Evolutionary conservation across 768 basidiomycete genomes (phyloP), one percentile per base, ranked within the genome.

Genomic region (Boletales sp.): DNA sequence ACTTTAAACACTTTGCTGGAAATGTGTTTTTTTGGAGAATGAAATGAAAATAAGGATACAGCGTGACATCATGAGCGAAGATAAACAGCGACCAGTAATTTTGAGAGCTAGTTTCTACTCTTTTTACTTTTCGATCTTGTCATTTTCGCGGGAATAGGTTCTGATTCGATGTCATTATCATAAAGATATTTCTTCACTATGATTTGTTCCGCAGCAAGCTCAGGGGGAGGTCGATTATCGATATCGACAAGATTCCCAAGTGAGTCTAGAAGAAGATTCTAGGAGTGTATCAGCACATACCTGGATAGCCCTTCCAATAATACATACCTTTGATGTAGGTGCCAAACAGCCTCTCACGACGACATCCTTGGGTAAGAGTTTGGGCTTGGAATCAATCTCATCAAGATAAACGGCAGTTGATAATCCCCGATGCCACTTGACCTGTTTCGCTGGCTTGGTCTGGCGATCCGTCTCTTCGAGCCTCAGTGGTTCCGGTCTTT

Each of bases 121-220:
- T 83, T 66, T 69, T 75, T 85, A 49, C 72, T 71, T 60, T 72
- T 78, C 32, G 81, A 77, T 57, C 81, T 76, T 15, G 85, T 86
- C 53, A 72, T 73, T 68, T 82, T 84, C 32, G 69, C 49, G 13
- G 64, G 61, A 2, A 56, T 39, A 35, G 62, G 57, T 18, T 54
- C 64, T 15, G 61, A 57, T 45, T 77, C 75, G 4, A 76, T 58
- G 57, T 92, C 90, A 50, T 83, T 81, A 54, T 90, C 87, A 51
- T 90, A 92, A 17, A 92, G 78, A 64, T 83, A 88, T 63, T 81
- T 90, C 71, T 88, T 87, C 36, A 91, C 83, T 45, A 80, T 69
- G 45, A 92, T 68, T 44, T 81, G 82, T 65, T 90, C 87, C 21
- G 74, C 72, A 19, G 77, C 73, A 30, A 90, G 72, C 32, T 85